A percentile compares a stretch with the other conserved stretches of the same genome.
Conservation (phyloP, 345 rosid genomes). For the Turritis glabra region DNA sequence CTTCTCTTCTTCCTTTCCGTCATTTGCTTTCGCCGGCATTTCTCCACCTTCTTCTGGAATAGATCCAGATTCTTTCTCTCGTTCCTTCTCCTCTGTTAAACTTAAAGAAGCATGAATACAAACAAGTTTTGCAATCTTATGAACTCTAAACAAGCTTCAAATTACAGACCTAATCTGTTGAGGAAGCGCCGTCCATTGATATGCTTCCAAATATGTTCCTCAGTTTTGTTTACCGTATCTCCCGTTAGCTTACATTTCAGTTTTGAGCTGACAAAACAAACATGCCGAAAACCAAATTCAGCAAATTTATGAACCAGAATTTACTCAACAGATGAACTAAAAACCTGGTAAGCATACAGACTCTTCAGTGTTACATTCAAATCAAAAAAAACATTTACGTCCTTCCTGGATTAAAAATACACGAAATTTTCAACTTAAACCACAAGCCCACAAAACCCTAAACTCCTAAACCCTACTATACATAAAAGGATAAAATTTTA, state of each 20-base stretch:
- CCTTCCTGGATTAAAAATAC: too few relatives aligned
- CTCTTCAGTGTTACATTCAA: too few relatives aligned
- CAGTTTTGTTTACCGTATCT: conserved; percentile 81
- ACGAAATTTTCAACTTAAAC: conserved; percentile 1
- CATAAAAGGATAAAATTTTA: too few relatives aligned
- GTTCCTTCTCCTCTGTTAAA: conserved; percentile 70
- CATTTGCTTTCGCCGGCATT: conserved; percentile 16
- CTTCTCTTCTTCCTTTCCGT: conserved; percentile 37
- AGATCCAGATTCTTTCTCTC: conserved; percentile 41
- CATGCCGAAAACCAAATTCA: conserved; percentile 14
- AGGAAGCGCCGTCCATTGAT: conserved; percentile 85
- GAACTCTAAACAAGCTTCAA: not conserved
- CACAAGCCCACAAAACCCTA: conserved; percentile 22
- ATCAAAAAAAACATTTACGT: too few relatives aligned
- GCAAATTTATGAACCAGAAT: not conserved
- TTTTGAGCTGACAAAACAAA: conserved; percentile 55
- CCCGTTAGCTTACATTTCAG: conserved; percentile 89
- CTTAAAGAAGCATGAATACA: not conserved
- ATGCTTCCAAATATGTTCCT: conserved; percentile 98
- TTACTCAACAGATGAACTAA: not conserved
- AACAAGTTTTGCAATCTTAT: not conserved
- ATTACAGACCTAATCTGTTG: conserved; percentile 69
- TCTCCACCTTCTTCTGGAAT: conserved; percentile 38
- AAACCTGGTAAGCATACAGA: not conserved
- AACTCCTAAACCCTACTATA: not conserved